A percentile compares a stretch with the other conserved stretches of the same genome.
These are phyloP conservation scores for Wickerhamiella brachini DNA, from an alignment of 805 yeast species.

Conservation along the genomic window DNA sequence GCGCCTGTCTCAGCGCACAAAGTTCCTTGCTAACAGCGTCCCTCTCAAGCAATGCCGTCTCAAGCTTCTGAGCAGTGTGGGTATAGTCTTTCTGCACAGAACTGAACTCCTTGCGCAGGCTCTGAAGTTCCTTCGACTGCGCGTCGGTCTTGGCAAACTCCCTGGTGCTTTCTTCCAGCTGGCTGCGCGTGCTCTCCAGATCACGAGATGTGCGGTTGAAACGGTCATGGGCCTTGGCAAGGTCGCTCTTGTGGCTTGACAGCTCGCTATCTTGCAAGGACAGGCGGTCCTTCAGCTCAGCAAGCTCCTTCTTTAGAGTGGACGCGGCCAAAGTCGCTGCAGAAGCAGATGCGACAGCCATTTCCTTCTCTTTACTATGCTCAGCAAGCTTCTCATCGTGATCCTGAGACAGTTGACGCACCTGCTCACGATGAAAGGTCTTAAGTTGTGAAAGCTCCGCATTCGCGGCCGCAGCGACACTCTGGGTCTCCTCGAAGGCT, in stretches of 20 bases:
- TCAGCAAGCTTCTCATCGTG: conserved; percentile 3
- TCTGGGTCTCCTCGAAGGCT: neutral
- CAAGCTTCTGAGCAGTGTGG: neutral
- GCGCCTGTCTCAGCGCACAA: neutral
- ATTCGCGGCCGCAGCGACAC: neutral
- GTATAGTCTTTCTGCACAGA: neutral
- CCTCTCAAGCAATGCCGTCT: neutral
- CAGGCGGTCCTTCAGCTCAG: conserved; percentile 11
- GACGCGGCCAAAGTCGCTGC: conserved; percentile 22
- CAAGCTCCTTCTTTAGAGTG: conserved; percentile 13
- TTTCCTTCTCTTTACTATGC: conserved; percentile 16
- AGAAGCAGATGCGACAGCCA: conserved; percentile 22
- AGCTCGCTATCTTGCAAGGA: neutral
- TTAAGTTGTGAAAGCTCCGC: conserved; percentile 3
- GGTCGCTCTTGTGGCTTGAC: neutral
- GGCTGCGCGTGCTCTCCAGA: neutral
- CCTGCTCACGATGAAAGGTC: conserved; percentile 10
- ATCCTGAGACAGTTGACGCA: neutral
- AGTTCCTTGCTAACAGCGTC: neutral
- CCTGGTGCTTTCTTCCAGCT: conserved; percentile 2
- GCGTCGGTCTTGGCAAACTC: conserved; percentile 3
- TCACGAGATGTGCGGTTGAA: neutral
- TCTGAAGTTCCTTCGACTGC: neutral
- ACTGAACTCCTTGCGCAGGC: neutral
- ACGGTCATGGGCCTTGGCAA: neutral